Conservation (phyloP, 2,329 filamentous ascomycete genomes). For the Bipolaris zeicola region DNA sequence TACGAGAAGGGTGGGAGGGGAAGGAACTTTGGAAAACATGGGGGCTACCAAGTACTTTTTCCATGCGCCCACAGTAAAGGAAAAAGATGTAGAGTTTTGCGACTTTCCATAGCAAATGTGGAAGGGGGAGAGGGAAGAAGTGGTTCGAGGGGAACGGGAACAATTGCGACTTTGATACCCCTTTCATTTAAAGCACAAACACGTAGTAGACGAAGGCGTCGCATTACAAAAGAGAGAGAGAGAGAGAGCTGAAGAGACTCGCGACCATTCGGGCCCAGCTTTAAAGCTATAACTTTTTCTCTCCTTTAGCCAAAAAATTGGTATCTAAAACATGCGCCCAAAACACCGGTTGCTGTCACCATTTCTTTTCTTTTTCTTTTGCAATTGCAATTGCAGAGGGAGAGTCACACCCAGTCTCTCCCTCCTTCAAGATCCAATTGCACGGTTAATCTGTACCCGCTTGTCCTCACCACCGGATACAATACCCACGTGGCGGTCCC, state of each 20-base stretch:
- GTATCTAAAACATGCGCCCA: slow-evolving; percentile 26
- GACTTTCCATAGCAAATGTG: background rate
- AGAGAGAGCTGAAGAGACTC: background rate
- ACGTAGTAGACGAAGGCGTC: background rate
- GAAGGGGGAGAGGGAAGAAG: background rate
- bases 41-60: background rate
- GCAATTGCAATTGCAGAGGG: background rate
- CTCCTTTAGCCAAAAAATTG: slow-evolving; percentile 10
- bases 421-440: slow-evolving; percentile 22
- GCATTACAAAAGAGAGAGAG: background rate
- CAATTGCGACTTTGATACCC: slow-evolving; percentile 34
- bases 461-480: slow-evolving; percentile 94
- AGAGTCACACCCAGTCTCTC: background rate
- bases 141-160: background rate
- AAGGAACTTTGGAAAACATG: background rate
- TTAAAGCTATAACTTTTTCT: slow-evolving; percentile 8
- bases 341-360: slow-evolving; percentile 13
- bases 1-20: too few relatives aligned
- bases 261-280: background rate
- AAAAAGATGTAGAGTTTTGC: background rate
- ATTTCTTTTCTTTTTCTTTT: background rate
- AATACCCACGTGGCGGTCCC: slow-evolving; percentile 86
- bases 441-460: slow-evolving; percentile 82
- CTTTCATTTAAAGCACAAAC: slow-evolving; percentile 16
- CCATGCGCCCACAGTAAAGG: background rate